Evolutionary conservation across 2,329 filamentous ascomycete genomes (phyloP).

Genomic region (Nakataea oryzae): DNA sequence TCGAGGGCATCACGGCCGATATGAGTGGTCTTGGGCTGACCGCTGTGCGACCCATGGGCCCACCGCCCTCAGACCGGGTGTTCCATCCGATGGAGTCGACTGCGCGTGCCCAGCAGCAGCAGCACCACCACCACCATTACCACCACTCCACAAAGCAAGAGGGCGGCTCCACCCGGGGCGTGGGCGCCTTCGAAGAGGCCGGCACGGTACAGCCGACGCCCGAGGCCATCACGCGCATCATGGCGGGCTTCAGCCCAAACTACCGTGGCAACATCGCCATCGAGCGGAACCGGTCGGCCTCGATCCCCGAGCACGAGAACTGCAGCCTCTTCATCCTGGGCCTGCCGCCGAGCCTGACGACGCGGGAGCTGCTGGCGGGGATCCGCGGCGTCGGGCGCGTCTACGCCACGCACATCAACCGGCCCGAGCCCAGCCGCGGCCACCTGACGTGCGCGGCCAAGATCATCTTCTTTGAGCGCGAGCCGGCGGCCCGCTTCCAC

Average conservation of each 20-base stretch:
- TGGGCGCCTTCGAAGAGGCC: not conserved
- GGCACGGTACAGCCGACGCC: not conserved
- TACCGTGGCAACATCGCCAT: slow-evolving; percentile 28
- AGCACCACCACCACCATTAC: not conserved
- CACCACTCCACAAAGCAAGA: not conserved
- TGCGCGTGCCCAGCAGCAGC: not conserved
- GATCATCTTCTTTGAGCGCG: slow-evolving; percentile 35
- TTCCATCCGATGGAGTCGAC: not conserved
- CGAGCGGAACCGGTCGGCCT: slow-evolving; percentile 25
- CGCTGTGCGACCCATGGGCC: too few relatives aligned
- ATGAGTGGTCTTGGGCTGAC: not conserved
- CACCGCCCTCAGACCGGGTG: not conserved
- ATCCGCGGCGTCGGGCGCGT: slow-evolving; percentile 38
- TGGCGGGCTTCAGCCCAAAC: slow-evolving; percentile 20
- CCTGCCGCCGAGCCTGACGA: slow-evolving; percentile 29
- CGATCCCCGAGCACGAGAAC: slow-evolving; percentile 29
- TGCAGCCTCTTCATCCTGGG: slow-evolving; percentile 43
- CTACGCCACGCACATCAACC: slow-evolving; percentile 40
- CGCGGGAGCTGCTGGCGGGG: slow-evolving; percentile 29
- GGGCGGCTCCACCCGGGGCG: not conserved
- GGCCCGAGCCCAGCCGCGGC: slow-evolving; percentile 24
- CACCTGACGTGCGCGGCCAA: slow-evolving; percentile 32
- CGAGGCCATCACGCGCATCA: not conserved
- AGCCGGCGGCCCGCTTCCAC: slow-evolving; percentile 24
- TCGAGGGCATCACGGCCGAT: not conserved